Evolutionary conservation across 163 green algal species (phyloP), one percentile per base, ranked within the genome.

Genomic region (Chlamydomonas reinhardtii): DNA sequence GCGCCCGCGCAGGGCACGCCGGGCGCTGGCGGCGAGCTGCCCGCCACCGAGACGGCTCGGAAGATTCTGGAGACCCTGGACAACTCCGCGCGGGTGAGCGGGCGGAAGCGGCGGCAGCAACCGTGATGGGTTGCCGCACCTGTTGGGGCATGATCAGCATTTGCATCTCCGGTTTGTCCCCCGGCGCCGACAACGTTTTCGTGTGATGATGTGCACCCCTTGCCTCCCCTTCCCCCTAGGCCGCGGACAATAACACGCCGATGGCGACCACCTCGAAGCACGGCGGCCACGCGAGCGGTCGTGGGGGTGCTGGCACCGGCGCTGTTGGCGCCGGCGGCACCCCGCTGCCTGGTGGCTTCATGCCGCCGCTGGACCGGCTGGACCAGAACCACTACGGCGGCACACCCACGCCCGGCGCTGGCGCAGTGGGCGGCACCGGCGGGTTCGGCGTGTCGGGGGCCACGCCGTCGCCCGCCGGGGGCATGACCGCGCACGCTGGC

Each of bases 41-140:
- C 80, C 1, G 75, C 81, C 12, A 91, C 87, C 2, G 87, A 91
- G 39, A 91, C 87, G 37, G 87, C 87, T 4, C 74, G 87, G 3
- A 82, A 82, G 37, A 91, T 91, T 56, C 61, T 91, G 48, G 79
- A 88, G 32, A 82, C 75, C 24, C 75, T 91, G 22, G 81, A 91
- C 69, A 91, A 85, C 75, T 86, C 79, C 35, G 61, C 75, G 9
- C 54, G 79, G 87, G 87, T 91, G 54, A 31, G 86, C 20, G 56
- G 56, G 8, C 56, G 56, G 5, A 6, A 2, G 56, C 8, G 56
- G 56, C 56, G 20, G 5, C 56, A 25, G 56, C 24, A 8, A 16
- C n/a, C n/a, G n/a, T n/a, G n/a, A n/a, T n/a, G n/a, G n/a, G n/a
- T n/a, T n/a, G n/a, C n/a, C n/a, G n/a, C n/a, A n/a, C n/a, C n/a